phyloP scores from a whole-genome alignment of 2,329 filamentous ascomycete species.

The Monilinia fructigena region DNA sequence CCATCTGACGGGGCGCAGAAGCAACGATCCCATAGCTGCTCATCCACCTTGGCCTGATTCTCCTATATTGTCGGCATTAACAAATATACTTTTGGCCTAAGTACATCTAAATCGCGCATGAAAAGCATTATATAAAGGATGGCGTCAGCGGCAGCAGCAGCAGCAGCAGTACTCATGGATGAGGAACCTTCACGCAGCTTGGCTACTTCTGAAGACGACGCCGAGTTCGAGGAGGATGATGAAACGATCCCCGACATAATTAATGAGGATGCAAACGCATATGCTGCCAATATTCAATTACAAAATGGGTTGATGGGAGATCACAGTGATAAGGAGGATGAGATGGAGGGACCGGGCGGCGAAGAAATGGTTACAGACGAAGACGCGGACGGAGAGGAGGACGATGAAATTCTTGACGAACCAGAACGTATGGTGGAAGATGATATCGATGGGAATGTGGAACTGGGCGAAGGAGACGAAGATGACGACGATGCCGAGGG shows the following conservation, averaged over 20 bases:
- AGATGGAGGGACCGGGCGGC: slow-evolving; percentile 33
- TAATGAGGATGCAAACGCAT: slow-evolving; percentile 37
- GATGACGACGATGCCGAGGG: slow-evolving; percentile 43
- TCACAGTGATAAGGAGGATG: slow-evolving; percentile 29
- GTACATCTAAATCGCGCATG: slow-evolving; percentile 17
- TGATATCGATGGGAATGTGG: slow-evolving; percentile 43
- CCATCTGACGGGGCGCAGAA: slow-evolving; percentile 7
- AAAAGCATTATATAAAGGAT: slow-evolving; percentile 21
- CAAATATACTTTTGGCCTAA: background rate
- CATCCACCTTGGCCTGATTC: slow-evolving; percentile 1
- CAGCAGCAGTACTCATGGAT: slow-evolving; percentile 34
- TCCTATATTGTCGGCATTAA: background rate
- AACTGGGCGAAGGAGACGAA: slow-evolving; percentile 44
- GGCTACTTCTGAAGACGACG: slow-evolving; percentile 41
- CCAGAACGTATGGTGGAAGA: slow-evolving; percentile 43
- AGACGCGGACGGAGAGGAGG: slow-evolving; percentile 42
- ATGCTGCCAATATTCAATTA: slow-evolving; percentile 41
- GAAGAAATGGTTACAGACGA: slow-evolving; percentile 37
- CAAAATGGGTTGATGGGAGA: slow-evolving; percentile 39
- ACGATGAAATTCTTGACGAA: slow-evolving; percentile 40
- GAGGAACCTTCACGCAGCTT: slow-evolving; percentile 39
- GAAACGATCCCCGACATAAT: slow-evolving; percentile 34
- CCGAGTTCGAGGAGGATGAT: slow-evolving; percentile 41
- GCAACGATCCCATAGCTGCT: background rate
- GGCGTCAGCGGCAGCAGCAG: slow-evolving; percentile 23